A percentile compares a stretch with the other conserved stretches of the same genome.
Conservation (phyloP, 2,329 filamentous ascomycete species). For the Colletotrichum godetiae region DNA sequence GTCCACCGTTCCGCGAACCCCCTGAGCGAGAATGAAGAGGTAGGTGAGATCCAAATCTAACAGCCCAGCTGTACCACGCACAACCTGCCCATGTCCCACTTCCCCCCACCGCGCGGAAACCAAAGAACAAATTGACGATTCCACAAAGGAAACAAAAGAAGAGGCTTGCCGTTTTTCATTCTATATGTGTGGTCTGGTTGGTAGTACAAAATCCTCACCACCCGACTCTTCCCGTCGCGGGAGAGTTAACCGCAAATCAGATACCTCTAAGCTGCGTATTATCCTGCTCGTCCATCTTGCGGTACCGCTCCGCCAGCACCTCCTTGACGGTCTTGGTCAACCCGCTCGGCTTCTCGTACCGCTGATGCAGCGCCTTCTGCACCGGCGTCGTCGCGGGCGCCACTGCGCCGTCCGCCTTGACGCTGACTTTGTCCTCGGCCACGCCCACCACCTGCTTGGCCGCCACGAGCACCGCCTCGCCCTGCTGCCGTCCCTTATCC, state of each 20-base stretch:
- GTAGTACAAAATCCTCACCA: slow-evolving; percentile 28
- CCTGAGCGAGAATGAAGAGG: slow-evolving; percentile 5
- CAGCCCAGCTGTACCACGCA: not conserved
- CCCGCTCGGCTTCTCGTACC: slow-evolving; percentile 57
- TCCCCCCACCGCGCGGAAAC: not conserved
- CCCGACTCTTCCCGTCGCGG: not conserved
- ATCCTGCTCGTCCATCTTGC: slow-evolving; percentile 57
- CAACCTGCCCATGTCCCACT: not conserved
- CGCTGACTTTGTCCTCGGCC: slow-evolving; percentile 39
- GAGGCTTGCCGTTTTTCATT: slow-evolving; percentile 27
- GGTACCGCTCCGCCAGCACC: slow-evolving; percentile 66
- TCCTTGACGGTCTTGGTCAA: slow-evolving; percentile 63
- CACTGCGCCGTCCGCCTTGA: slow-evolving; percentile 54
- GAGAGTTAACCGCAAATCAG: not conserved
- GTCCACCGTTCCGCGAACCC: slow-evolving; percentile 5
- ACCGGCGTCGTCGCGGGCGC: slow-evolving; percentile 53
- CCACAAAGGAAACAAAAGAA: slow-evolving; percentile 20
- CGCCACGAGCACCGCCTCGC: slow-evolving; percentile 38
- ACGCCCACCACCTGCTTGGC: slow-evolving; percentile 43
- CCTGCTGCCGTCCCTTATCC: slow-evolving; percentile 32
- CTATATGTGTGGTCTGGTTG: slow-evolving; percentile 31
- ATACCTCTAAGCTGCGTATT: slow-evolving; percentile 55
- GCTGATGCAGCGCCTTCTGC: slow-evolving; percentile 62
- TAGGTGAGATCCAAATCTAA: not conserved
- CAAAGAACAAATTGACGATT: not conserved